A percentile compares a stretch with the other conserved stretches of the same genome.
These are phyloP conservation scores for Penicillium crustosum DNA, from an alignment of 2,329 filamentous ascomycete species.

Conservation along the genomic window DNA sequence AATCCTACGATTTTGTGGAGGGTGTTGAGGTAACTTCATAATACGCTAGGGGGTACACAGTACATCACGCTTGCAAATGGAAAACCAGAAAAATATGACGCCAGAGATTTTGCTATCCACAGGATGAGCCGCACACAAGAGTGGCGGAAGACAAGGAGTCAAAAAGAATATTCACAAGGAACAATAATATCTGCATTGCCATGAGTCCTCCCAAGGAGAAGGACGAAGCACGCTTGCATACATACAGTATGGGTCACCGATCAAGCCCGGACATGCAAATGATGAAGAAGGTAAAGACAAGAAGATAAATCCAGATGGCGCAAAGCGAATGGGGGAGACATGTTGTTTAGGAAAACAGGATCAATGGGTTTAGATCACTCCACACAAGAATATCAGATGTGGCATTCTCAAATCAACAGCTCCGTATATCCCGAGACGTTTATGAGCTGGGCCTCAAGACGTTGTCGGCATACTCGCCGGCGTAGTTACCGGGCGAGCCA, in stretches of 20 bases:
- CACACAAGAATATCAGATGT: neutral
- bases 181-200: conserved; percentile 21
- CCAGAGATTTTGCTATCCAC: conserved; percentile 24
- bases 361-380: neutral
- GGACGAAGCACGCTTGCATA: conserved; percentile 9
- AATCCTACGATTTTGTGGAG: neutral
- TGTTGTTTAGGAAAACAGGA: neutral
- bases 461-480: conserved; percentile 54
- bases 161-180: conserved; percentile 28
- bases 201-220: neutral
- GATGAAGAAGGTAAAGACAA: conserved; percentile 7
- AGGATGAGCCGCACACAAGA: conserved; percentile 13
- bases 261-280: conserved; percentile 6
- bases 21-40: neutral
- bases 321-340: neutral
- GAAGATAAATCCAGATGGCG: neutral
- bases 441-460: conserved; percentile 46
- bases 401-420: neutral
- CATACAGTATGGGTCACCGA: conserved; percentile 10
- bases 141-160: conserved; percentile 18
- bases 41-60: conserved; percentile 17
- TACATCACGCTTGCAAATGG: conserved; percentile 22
- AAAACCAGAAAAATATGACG: conserved; percentile 11
- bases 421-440: neutral
- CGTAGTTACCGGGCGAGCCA: conserved; percentile 65